Evolutionary conservation across 805 yeast genomes (phyloP).

Genomic region (Crinitomyces ghanaensis): DNA sequence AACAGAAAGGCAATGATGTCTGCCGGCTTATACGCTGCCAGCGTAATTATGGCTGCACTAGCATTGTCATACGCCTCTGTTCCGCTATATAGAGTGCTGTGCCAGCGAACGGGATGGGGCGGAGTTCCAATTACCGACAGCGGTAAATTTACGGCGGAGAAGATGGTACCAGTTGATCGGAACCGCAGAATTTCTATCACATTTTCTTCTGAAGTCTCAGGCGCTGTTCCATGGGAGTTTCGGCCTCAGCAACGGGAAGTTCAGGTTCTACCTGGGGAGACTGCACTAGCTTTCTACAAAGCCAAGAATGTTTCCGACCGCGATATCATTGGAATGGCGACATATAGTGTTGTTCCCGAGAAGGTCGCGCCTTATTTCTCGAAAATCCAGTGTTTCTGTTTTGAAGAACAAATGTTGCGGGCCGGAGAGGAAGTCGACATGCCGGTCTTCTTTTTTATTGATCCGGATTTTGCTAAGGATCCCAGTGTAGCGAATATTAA

Average conservation of each 20-base stretch:
- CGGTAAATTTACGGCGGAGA: constrained; percentile 72
- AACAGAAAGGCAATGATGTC: constrained; percentile 7
- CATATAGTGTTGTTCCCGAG: constrained; percentile 92
- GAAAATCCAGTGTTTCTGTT: constrained; percentile 96
- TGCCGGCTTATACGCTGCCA: constrained; percentile 12
- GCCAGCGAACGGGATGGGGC: constrained; percentile 93
- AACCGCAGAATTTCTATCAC: constrained; percentile 70
- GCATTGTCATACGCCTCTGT: constrained; percentile 85
- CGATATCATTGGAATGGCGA: constrained; percentile 97
- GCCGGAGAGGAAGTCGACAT: constrained; percentile 98
- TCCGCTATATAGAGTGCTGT: constrained; percentile 80
- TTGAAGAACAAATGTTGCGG: constrained; percentile 85
- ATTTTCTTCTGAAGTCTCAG: constrained; percentile 86
- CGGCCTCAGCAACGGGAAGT: constrained; percentile 92
- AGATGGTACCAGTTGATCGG: constrained; percentile 76
- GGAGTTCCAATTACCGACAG: constrained; percentile 89
- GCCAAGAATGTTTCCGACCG: constrained; percentile 79
- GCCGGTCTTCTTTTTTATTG: constrained; percentile 96
- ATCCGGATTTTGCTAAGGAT: constrained; percentile 89
- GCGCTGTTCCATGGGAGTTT: constrained; percentile 88
- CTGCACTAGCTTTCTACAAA: constrained; percentile 89
- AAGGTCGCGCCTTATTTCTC: constrained; percentile 93
- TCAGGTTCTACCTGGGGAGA: constrained; percentile 88
- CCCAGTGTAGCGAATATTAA: constrained; percentile 86
- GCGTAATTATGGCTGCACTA: constrained; percentile 52